Base-by-base conservation (phyloP, 768 basidiomycete species). In the Mycena polygramma region DNA sequence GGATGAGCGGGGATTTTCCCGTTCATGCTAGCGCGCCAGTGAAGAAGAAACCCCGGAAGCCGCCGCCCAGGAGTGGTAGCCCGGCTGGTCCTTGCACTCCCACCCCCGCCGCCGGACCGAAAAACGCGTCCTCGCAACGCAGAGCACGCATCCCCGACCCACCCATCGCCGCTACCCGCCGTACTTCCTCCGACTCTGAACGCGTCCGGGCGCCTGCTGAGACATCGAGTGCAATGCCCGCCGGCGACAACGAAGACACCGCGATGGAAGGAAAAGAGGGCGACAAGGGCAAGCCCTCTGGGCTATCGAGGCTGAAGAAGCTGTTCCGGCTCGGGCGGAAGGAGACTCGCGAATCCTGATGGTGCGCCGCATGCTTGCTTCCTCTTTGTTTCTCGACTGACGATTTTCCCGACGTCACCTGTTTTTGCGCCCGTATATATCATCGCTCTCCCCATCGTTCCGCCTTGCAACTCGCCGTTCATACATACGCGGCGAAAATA, bases 1-100 rank as follows among this genome's bases (percentile, higher is more conserved):
- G 83, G 11, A 79, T 76, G 11, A 72, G 74, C 2, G 80, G 76
- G 9, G 61, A 63, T 39, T 36, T 81, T 19, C 80, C 83, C 7
- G 77, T 70, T n/a, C 81, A 80, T 1, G 81, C n/a, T 8, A 15
- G 22, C 10, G 63, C 66, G 5, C 52, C 66, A 36, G 62, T 37
- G 39, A 72, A 66, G 49, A 71, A 62, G 53, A 49, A 71, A 46
- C 49, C 53, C 14, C 60, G 55, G 4, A 68, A 61, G 14, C 24
- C 64, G 14, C 24, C 74, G 24, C 52, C 45, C 5, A 15, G 7
- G 5, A 46, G 24, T 22, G 45, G 45, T 3, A 30, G 30, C 30
- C 3, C 30, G 15, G n/a, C 37, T n/a, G 36, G 13, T 36, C 55
- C 4, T 37, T 20, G 9, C 20, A 37, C 36, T 19, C 35, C 17